Evolutionary conservation across 441 rosid species (phyloP), one percentile per base, ranked within the genome.

Genomic region (Eutrema salsugineum): DNA sequence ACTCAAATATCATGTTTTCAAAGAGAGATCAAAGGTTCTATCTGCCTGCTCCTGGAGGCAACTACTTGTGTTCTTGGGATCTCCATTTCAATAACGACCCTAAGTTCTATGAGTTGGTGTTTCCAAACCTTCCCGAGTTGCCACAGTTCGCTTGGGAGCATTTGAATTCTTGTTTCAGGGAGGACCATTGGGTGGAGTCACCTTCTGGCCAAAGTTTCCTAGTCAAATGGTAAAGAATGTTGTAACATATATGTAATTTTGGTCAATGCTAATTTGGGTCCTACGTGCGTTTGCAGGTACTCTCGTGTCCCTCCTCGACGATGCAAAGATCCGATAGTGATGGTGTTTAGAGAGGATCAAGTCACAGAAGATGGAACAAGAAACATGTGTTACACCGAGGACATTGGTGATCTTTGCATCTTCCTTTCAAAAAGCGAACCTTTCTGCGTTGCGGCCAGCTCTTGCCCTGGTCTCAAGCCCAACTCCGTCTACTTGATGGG

Each of bases 141-240:
- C 44, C 56, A 55, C 15, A 9, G 4, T 24, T 44, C 8, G 8
- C 0, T 0, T 15, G 36, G 46, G 20, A 68, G 27, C 56, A 0
- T 8, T 44, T 57, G 10, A 36, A 57, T 43, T 35, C 56, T 8
- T 46, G 6, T 24, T 3, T 40, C 47, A 56, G 46, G 35, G 65
- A 44, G 44, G 47, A 68, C 27, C 65, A 68, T 12, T 68, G 35
- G 56, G 73, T 56, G 46, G 73, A 68, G 73, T 68, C 73, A 16
- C 65, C 65, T 57, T 55, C 36, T 1, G 73, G 73, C 22, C 65
- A 33, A 20, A 5, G 44, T 33, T 68, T 68, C 36, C 64, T 68
- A 33, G 65, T 68, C 56, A 46, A 11, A 55, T 20, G 65, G 71
- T 54, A 63, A 36, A 14, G 30, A n/a, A 14, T 14, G 10, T 28